Base-by-base conservation (phyloP, 2,329 filamentous ascomycete species). In the Paecilomyces dactylethromorphus region DNA sequence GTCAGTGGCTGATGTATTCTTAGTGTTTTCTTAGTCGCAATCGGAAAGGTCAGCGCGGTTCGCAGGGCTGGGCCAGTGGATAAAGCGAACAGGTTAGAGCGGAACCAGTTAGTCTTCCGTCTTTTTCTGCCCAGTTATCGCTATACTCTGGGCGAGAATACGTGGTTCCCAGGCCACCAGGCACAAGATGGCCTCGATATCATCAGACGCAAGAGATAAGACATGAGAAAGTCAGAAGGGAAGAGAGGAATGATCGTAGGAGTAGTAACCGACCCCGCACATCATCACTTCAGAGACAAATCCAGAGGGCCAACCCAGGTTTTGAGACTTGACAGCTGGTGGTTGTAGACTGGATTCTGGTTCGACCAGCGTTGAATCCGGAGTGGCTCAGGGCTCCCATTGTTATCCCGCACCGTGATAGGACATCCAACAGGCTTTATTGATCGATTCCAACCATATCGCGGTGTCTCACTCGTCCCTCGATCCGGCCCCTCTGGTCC, bases 401-500 rank as follows among this genome's bases (percentile, higher is more conserved):
- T 7, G 15, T 45, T 45, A 21, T 45, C 39, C 26, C 10, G 39
- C n/a, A 8, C 39, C 39, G 39, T 45, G 39, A 45, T 45, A 45
- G 39, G 39, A 45, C 39, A 45, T 45, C 39, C 35, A 39, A 13
- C 35, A 18, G 11, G 24, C 50, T 52, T 52, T 52, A 52, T 52
- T 52, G 10, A 24, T 52, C 50, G 50, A 24, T n/a, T 21, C 50
- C 57, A 53, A 52, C 32, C 18, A 33, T 33, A 56, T 51, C 55
- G 57, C 55, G 49, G 58, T 59, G 60, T 62, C 57, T 62, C 60
- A 59, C 55, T 35, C 31, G 39, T 18, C n/a, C 39, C n/a, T 45
- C 35, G 7, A 45, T 12, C 45, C 50, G 50, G 50, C 50, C 50
- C 50, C 50, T 52, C 50, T 29, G 22, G 50, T 61, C 54, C 55